Evolutionary conservation across 805 yeast genomes (phyloP), one percentile per base, ranked within the genome.

Genomic region (Wickerhamiella musiphila): DNA sequence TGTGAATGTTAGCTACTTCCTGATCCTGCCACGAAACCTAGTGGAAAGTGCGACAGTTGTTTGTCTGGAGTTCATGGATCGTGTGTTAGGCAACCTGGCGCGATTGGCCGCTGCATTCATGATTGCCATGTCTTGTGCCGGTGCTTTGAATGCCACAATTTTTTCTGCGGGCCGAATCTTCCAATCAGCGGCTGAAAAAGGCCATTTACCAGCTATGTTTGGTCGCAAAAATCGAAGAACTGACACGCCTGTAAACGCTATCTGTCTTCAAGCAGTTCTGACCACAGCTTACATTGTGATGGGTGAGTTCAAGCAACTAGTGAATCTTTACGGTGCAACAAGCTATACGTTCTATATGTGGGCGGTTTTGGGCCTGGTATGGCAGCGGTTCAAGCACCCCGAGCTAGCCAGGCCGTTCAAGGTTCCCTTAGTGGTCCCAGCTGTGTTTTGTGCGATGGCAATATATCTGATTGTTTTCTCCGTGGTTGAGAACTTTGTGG

Each of bases 11-110:
- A 50, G 59, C 5, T 58, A 58, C 41, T 58, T 71, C 49, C 83
- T 82, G 4, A 86, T 81, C 29, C 79, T 83, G 25, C 78, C 84
- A 35, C 64, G 66, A 38, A 75, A 70, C 5, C 71, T 63, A 26
- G 39, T 58, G 9, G 43, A 46, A 15, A 30, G 39, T 3, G 43
- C 60, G 3, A 44, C 52, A 10, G 52, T 60, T 1, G 58, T 58
- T 3, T 58, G 59, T 4, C 35, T 58, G 22, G 42, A 52, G 5
- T 43, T 59, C 23, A 57, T 56, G 18, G 32, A 41, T 3, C 37
- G 39, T 20, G 43, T 54, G 3, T 33, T 49, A 12, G 57, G 58
- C 5, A 19, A 37, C 3, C 27, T 36, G 12, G 53, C 54, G 8
- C 49, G 51, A 3, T 34, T 49, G 9, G 32, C 49, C 4, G 46